Evolutionary conservation across 1,284 basidiomycete genomes (phyloP).

Genomic region (Tylopilus sp.): DNA sequence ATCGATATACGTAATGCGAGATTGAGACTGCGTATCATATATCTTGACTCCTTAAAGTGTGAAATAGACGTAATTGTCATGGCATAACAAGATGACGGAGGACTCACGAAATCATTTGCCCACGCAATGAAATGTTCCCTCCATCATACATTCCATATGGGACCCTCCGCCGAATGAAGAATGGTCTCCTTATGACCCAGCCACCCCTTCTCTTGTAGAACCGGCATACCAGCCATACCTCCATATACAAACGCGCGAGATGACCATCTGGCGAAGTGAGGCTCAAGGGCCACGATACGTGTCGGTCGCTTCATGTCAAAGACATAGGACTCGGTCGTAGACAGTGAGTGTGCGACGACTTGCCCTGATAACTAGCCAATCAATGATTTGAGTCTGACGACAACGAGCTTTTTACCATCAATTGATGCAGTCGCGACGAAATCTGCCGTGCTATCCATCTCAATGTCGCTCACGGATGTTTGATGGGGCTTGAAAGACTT

Average conservation of each 20-base stretch:
- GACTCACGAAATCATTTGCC: slow-evolving; percentile 84
- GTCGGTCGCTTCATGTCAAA: slow-evolving; percentile 94
- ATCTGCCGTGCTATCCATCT: slow-evolving; percentile 80
- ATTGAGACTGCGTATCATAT: slow-evolving; percentile 78
- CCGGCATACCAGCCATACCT: slow-evolving; percentile 84
- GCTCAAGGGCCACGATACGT: slow-evolving; percentile 86
- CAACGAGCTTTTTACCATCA: slow-evolving; percentile 62
- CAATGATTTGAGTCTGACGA: slow-evolving; percentile 6
- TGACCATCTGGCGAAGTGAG: slow-evolving; percentile 77
- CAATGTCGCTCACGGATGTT: slow-evolving; percentile 85
- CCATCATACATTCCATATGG: slow-evolving; percentile 93
- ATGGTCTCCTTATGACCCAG: slow-evolving; percentile 89
- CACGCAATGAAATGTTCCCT: slow-evolving; percentile 84
- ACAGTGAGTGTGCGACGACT: slow-evolving; percentile 83
- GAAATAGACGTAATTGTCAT: background rate
- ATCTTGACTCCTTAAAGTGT: slow-evolving; percentile 80
- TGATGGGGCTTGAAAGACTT: slow-evolving; percentile 90
- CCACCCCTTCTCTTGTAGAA: slow-evolving; percentile 94
- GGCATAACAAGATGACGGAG: background rate
- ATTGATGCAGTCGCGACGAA: slow-evolving; percentile 92
- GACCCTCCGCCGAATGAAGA: slow-evolving; percentile 86
- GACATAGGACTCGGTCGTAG: slow-evolving; percentile 75
- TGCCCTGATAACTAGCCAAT: slow-evolving; percentile 54
- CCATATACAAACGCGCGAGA: slow-evolving; percentile 90
- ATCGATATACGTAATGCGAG: slow-evolving; percentile 85